phyloP scores from a whole-genome alignment of 2,329 filamentous ascomycete genomes.

The Lachnellula hyalina region DNA sequence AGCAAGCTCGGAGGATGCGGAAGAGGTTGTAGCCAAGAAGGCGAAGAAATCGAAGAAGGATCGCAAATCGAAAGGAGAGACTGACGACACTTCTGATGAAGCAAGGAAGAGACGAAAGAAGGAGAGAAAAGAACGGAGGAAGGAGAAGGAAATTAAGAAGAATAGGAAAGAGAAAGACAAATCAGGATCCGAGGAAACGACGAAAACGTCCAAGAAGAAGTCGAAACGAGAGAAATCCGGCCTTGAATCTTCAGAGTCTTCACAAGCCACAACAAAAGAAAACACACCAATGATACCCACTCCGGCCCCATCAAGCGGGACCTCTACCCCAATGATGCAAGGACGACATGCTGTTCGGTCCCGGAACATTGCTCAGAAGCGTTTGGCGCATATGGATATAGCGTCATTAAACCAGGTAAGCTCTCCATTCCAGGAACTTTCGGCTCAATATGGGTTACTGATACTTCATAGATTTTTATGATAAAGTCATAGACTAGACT shows the following conservation, averaged over 20 bases:
- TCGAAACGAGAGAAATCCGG: constrained; percentile 38
- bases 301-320: constrained; percentile 37
- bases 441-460: constrained; percentile 12
- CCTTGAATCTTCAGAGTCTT: constrained; percentile 27
- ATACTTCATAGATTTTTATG: constrained; percentile 57
- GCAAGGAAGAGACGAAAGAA: constrained; percentile 31
- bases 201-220: constrained; percentile 17
- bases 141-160: constrained; percentile 40
- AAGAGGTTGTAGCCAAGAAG: constrained; percentile 31
- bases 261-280: constrained; percentile 15
- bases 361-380: constrained; percentile 84
- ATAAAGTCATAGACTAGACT: constrained; percentile 43
- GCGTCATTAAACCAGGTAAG: constrained; percentile 80
- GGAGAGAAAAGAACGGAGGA: constrained; percentile 33
- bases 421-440: constrained; percentile 9
- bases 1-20: constrained; percentile 26
- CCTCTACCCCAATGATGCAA: constrained; percentile 42
- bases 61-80: constrained; percentile 13
- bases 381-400: constrained; percentile 72
- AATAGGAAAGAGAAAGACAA: constrained; percentile 35
- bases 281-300: constrained; percentile 25
- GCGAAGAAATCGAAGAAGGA: constrained; percentile 22
- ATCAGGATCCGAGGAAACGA: constrained; percentile 36
- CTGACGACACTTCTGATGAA: constrained; percentile 21
- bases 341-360: constrained; percentile 69